Base-by-base conservation (phyloP, 73 alveolate species). In the Paramecium octaurelia region DNA sequence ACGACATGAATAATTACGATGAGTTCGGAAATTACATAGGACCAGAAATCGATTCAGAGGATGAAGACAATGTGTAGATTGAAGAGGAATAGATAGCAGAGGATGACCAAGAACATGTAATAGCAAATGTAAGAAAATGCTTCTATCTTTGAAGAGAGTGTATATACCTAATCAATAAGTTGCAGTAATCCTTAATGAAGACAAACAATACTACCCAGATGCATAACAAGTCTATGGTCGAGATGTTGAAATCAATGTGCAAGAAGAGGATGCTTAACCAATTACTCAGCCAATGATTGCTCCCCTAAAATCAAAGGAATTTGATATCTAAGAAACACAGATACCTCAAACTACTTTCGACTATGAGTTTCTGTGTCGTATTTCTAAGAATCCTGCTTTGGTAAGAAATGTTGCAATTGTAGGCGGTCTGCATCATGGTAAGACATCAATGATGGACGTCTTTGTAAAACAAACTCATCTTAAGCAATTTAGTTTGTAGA, bases 181-280 rank as follows among this genome's bases (percentile, higher is more conserved):
- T 58, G 91, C 95, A 73, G 97, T 98, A 3, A 99, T 98, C 20
- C 96, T 99, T 29, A 99, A 99, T 95, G 99, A 99, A 97, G 99
- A 99, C 92, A 97, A 99, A 92, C 92, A 98, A 93, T 97, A 97
- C 88, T 98, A 97, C 77, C 99, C 99, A 35, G 99, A 97, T 38
- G 98, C 99, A 21, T 98, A 97, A 24, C 96, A 98, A 87, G 97
- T 99, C 31, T 99, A 97, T 85, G 98, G 98, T 14, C 98, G 97
- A 14, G 99, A 96, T 48, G 99, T 98, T 2, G 99, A 99, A 93
- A 96, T 97, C 68, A 75, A 98, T 88, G 99, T 99, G 8, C 95
- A 95, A 98, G 99, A 98, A 96, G 99, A 99, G 92, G 99, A 98
- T 87, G 99, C 99, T 2, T 98, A 98, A 88, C 99, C 99, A 34